Evolutionary conservation across 78 protist genomes (phyloP).

Genomic region (Ministeria vibrans): DNA sequence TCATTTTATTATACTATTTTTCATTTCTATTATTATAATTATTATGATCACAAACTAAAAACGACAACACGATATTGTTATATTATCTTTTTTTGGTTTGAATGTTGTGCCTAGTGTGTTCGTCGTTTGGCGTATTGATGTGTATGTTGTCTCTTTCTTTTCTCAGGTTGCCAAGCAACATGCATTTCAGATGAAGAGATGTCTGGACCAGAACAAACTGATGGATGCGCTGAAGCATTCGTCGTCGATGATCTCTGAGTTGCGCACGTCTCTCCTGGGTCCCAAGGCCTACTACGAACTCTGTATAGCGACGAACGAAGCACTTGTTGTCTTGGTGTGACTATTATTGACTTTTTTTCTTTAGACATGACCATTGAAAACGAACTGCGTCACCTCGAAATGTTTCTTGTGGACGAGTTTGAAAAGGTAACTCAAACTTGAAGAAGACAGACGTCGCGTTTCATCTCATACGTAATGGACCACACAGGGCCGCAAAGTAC

Average conservation of each 20-base stretch:
- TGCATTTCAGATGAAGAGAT: constrained; percentile 69
- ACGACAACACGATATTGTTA: neutral
- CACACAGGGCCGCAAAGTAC: constrained; percentile 25
- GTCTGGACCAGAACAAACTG: constrained; percentile 64
- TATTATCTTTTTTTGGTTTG: neutral
- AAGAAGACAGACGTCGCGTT: neutral
- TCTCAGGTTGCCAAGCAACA: constrained; percentile 65
- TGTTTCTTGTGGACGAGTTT: constrained; percentile 60
- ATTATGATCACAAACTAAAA: neutral
- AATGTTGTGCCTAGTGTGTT: constrained; percentile 34
- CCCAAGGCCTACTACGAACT: constrained; percentile 92
- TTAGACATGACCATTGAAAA: constrained; percentile 75
- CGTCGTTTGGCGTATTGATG: no score
- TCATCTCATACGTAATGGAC: neutral
- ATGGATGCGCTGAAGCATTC: constrained; percentile 85
- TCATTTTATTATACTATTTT: neutral
- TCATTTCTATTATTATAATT: neutral
- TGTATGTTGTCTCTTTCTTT: no score
- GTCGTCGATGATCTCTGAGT: constrained; percentile 74
- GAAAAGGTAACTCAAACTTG: constrained; percentile 12
- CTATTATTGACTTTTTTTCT: neutral
- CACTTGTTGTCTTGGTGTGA: neutral
- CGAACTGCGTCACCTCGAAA: constrained; percentile 78
- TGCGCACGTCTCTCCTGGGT: constrained; percentile 76
- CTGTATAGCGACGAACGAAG: constrained; percentile 22